A percentile compares a stretch with the other conserved stretches of the same genome.
These are phyloP conservation scores for Cutaneotrichosporon spelunceum DNA, from an alignment of 1,284 basidiomycete genomes.

Conservation along the genomic window DNA sequence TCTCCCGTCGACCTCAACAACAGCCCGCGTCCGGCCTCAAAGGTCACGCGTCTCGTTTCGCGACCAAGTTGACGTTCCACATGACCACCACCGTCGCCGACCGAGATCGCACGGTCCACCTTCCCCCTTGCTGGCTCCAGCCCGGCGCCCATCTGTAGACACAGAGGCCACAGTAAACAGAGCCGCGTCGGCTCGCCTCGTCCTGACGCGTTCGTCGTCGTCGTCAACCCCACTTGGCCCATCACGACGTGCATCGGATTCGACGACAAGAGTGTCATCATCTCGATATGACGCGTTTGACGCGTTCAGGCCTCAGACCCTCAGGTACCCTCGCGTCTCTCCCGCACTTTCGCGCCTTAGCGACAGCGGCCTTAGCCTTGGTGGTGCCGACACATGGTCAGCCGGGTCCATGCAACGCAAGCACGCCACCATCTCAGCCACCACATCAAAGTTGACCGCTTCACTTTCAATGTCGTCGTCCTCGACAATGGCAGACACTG, in stretches of 20 bases:
- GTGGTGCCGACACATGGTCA: conserved; percentile 1
- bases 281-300: conserved; percentile 17
- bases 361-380: conserved; percentile 15
- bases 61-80: conserved; percentile 18
- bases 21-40: not conserved
- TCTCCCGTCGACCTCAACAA: not conserved
- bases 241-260: not conserved
- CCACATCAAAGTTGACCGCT: not conserved
- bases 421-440: conserved; percentile 2
- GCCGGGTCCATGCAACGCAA: not conserved
- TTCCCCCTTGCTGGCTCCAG: not conserved
- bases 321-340: conserved; percentile 28
- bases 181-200: conserved; percentile 4
- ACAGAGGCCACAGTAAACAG: not conserved
- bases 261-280: not conserved
- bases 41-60: conserved; percentile 24
- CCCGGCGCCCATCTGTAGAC: conserved; percentile 15
- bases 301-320: conserved; percentile 23
- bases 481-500: not conserved
- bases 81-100: conserved; percentile 1
- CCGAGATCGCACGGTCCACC: conserved; percentile 1
- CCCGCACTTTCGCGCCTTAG: conserved; percentile 27
- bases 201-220: conserved; percentile 10
- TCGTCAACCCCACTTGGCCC: conserved; percentile 3
- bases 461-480: not conserved